Conservation (phyloP, 441 rosid genomes). For the Aleurites moluccanus region DNA sequence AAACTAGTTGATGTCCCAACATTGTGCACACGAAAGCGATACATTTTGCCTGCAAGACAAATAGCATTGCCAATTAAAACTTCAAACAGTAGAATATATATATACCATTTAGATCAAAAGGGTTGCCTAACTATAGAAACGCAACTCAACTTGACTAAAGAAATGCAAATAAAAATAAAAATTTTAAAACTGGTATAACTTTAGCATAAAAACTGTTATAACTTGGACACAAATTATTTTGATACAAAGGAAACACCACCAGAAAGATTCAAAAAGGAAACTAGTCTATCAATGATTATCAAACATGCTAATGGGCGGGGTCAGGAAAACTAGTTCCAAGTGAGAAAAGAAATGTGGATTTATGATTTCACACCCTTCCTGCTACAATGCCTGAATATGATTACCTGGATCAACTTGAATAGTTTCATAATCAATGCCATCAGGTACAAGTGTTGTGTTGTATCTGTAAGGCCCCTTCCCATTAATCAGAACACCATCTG, state of each 20-base stretch:
- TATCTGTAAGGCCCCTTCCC: slow-evolving; percentile 90
- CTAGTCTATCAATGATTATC: neutral
- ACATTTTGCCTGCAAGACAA: slow-evolving; percentile 71
- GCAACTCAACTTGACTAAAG: too few relatives aligned
- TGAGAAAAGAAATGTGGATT: neutral
- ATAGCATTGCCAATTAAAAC: slow-evolving; percentile 9
- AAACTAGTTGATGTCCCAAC: slow-evolving; percentile 85
- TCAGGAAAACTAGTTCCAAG: slow-evolving; percentile 8
- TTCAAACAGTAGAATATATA: slow-evolving; percentile 2
- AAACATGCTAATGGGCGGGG: neutral
- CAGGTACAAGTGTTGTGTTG: slow-evolving; percentile 67
- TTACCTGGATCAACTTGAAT: slow-evolving; percentile 76
- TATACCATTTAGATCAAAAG: neutral
- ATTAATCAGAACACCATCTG: slow-evolving; percentile 90
- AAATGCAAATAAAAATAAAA: neutral
- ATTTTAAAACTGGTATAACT: neutral
- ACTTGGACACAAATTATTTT: neutral
- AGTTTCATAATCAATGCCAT: slow-evolving; percentile 72
- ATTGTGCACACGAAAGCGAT: slow-evolving; percentile 77
- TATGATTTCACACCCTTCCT: neutral
- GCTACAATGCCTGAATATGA: slow-evolving; percentile 6
- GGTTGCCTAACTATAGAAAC: neutral
- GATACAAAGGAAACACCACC: neutral
- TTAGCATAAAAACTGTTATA: neutral
- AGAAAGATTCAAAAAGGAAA: neutral